These are phyloP conservation scores for Pseudogymnoascus sp. DNA, from an alignment of 2,329 filamentous ascomycete species.

Conservation along the genomic window DNA sequence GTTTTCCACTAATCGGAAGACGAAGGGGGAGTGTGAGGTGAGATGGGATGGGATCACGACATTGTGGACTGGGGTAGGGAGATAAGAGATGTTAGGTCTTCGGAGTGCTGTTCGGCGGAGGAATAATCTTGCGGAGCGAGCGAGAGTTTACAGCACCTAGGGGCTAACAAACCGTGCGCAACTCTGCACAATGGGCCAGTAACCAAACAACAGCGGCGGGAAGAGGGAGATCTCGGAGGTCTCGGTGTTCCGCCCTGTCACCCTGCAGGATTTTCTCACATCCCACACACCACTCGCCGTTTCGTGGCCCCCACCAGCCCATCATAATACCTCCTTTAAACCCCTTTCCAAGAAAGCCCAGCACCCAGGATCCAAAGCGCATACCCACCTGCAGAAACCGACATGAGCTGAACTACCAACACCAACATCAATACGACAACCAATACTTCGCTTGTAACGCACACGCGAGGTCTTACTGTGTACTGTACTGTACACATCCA, in stretches of 20 bases:
- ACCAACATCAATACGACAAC: not conserved
- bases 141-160: not conserved
- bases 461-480: not conserved
- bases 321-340: not conserved
- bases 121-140: not conserved
- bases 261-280: not conserved
- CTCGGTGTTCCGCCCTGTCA: not conserved
- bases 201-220: not conserved
- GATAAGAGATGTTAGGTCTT: not conserved
- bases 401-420: not conserved
- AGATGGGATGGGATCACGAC: not conserved
- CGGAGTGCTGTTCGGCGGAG: not conserved
- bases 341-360: not conserved
- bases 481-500: not conserved
- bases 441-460: not conserved
- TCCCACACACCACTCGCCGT: not conserved
- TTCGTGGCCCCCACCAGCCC: not conserved
- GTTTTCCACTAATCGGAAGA: conserved; percentile 1
- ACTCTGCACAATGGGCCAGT: not conserved
- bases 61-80: not conserved
- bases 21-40: not conserved
- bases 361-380: not conserved
- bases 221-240: not conserved
- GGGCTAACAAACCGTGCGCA: not conserved
- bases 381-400: not conserved